Percentiles rank a stretch among this genome's conserved stretches.
Evolutionary conservation across 208 protist species (phyloP).

Genomic region (Wallacemonas sp.): DNA sequence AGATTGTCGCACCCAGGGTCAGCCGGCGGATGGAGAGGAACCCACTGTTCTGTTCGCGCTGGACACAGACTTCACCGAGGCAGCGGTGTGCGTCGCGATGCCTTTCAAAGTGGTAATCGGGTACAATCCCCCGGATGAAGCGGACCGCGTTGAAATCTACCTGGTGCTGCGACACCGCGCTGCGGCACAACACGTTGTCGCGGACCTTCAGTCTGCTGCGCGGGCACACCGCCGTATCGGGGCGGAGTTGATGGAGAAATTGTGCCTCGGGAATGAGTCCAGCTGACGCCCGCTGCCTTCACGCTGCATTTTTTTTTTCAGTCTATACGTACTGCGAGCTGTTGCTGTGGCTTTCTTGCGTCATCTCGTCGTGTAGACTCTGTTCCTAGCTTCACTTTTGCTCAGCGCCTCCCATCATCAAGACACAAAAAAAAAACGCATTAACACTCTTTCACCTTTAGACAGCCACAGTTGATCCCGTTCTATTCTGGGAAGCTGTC

Average conservation of each 20-base stretch:
- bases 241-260: not conserved
- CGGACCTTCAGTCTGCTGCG: conserved; percentile 21
- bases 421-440: not conserved
- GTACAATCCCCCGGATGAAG: conserved; percentile 18
- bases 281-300: too few species aligned
- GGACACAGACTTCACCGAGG: conserved; percentile 37
- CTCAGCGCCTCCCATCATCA: too few species aligned
- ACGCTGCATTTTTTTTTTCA: too few species aligned
- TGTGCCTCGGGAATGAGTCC: not conserved
- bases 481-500: too few species aligned
- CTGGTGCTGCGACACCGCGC: conserved; percentile 26
- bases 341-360: too few species aligned
- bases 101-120: conserved; percentile 46
- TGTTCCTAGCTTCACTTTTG: too few species aligned
- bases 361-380: too few species aligned
- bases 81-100: conserved; percentile 6
- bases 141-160: conserved; percentile 19
- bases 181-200: conserved; percentile 21
- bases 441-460: not conserved
- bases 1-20: not conserved
- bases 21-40: not conserved
- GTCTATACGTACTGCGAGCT: too few species aligned
- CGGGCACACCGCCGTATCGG: conserved; percentile 18
- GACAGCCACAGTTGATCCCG: too few species aligned
- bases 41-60: conserved; percentile 34